Base-by-base conservation (phyloP, 2,329 filamentous ascomycete genomes). In the Colletotrichum gigasporum region DNA sequence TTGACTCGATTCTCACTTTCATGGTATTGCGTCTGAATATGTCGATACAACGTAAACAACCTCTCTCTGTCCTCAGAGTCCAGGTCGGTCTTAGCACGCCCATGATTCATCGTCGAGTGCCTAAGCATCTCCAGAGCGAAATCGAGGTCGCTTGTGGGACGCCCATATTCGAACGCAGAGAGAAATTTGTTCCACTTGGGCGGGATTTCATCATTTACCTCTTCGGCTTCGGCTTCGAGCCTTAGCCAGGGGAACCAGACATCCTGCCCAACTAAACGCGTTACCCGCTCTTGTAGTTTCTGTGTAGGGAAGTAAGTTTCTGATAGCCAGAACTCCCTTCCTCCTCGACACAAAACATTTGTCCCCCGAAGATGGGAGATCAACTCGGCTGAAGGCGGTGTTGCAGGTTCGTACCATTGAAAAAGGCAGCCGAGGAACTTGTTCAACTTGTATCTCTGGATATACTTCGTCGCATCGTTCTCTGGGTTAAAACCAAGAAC, bases 181-280 rank as follows among this genome's bases (percentile, higher is more conserved):
- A 42, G 28, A 12, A 65, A 28, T 16, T 50, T 50, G n/a, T 44
- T 24, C 55, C 62, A 65, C 34, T 60, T 65, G 8, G 62, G 28
- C 32, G 34, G 20, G 5, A 60, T 8, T 6, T 48, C 22, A 16
- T 47, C 55, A 32, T 53, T 20, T 16, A 30, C 22, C 14, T 50
- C n/a, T n/a, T n/a, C n/a, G n/a, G n/a, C 41, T 16, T 24, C 9
- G 30, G 7, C 39, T 14, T 59, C 54, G 16, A 65, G 50, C 18
- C 37, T 39, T 16, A 65, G 61, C 53, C 58, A 65, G 26, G 61
- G 61, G 18, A 65, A 65, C 18, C 12, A 44, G 3, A 8, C 39
- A 18, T 11, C 39, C 16, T 9, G 16, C 16, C n/a, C 39, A 18
- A 42, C 11, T 9, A 42, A 42, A 42, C 39, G 16, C 16, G 18